These are phyloP conservation scores for Arthrobotrys conoides DNA, from an alignment of 2,329 filamentous ascomycete genomes.

Conservation along the genomic window DNA sequence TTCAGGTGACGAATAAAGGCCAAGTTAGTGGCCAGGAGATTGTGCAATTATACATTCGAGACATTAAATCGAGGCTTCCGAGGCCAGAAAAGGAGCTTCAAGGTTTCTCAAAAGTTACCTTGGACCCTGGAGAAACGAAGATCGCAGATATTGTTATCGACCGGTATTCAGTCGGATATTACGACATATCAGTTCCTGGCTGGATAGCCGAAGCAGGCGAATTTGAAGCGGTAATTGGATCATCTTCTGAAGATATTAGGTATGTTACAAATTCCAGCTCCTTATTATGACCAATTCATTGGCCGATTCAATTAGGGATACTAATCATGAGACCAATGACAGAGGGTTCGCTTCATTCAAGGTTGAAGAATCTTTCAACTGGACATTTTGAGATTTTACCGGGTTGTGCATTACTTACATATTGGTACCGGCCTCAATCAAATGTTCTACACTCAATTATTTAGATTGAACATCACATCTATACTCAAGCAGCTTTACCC, in stretches of 20 bases:
- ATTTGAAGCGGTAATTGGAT: conserved; percentile 75
- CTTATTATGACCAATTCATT: neutral
- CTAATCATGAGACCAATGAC: conserved; percentile 64
- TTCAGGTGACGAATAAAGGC: conserved; percentile 74
- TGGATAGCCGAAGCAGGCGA: conserved; percentile 78
- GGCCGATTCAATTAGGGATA: neutral
- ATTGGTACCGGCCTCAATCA: too few species aligned
- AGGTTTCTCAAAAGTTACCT: conserved; percentile 77
- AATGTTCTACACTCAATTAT: too few species aligned
- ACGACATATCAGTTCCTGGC: conserved; percentile 72
- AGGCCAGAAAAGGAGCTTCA: conserved; percentile 77
- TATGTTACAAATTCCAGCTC: conserved; percentile 66
- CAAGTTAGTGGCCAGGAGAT: conserved; percentile 75
- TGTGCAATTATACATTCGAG: conserved; percentile 77
- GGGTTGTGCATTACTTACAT: too few species aligned
- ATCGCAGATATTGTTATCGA: conserved; percentile 68
- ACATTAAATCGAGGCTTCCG: conserved; percentile 73
- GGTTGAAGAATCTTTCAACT: conserved; percentile 76
- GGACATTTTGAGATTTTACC: conserved; percentile 75
- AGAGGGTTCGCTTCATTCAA: conserved; percentile 72
- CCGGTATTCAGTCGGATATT: conserved; percentile 73
- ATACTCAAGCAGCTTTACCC: neutral
- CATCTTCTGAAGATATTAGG: conserved; percentile 76
- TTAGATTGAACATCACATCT: neutral
- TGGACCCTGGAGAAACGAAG: conserved; percentile 72